These are phyloP conservation scores for Mangifera indica DNA, from an alignment of 345 rosid species.

Conservation along the genomic window DNA sequence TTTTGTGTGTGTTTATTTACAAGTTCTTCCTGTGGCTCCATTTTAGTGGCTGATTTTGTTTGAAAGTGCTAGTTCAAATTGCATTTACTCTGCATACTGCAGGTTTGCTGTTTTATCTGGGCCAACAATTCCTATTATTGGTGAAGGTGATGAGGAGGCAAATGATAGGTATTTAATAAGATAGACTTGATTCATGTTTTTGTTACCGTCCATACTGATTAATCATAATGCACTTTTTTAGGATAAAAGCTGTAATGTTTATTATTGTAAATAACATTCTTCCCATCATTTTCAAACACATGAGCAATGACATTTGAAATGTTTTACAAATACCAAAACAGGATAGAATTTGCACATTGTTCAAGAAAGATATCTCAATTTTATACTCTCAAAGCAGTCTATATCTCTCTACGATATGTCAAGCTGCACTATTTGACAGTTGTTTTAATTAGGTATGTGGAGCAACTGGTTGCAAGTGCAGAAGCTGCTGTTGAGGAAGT, in stretches of 20 bases:
- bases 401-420: not conserved
- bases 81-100: constrained; percentile 30
- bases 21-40: constrained; percentile 17
- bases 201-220: not conserved
- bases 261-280: not conserved
- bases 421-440: constrained; percentile 10
- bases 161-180: constrained; percentile 68
- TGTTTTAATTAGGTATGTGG: constrained; percentile 64
- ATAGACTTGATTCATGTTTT: not conserved
- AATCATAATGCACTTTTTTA: not conserved
- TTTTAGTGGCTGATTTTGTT: constrained; percentile 11
- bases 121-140: constrained; percentile 96
- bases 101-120: constrained; percentile 96
- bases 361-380: not conserved
- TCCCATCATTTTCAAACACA: not conserved
- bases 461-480: constrained; percentile 92
- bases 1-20: constrained; percentile 1
- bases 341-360: not conserved
- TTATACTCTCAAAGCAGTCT: not conserved
- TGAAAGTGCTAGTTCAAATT: constrained; percentile 19
- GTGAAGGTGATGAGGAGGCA: constrained; percentile 97
- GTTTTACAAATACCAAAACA: not conserved
- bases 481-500: constrained; percentile 99
- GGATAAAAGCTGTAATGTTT: no score
- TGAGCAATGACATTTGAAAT: not conserved